Base-by-base conservation (phyloP, 345 rosid species). In the Turnera subulata region DNA sequence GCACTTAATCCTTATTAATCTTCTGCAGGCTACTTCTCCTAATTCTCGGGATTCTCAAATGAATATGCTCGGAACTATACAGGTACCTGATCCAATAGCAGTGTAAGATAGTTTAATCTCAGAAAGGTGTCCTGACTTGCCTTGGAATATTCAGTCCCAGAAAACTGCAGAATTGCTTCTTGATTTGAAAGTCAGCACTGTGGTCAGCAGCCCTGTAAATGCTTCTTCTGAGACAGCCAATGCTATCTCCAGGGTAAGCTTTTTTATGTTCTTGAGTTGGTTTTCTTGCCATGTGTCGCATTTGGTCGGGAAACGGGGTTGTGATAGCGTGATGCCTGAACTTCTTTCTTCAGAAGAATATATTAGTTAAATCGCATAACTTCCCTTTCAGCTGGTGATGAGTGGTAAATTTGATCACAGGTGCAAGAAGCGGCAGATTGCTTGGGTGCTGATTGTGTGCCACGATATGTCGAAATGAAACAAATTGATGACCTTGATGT, bases 391-490 rank as follows among this genome's bases (percentile, higher is more conserved):
- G 7, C 11, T 45, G 24, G 56, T 45, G 38, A 17, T 7, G 16
- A 9, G 20, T 6, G 42, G 51, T 38, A 24, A 56, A 3, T 40
- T 63, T 13, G 6, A 50, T 45, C 58, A 56, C 44, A 92, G 98
- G 87, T 92, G 69, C 98, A 92, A 84, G 89, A 92, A 75, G 91
- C 95, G 64, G 98, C 96, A 19, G 89, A 73, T 68, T 84, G 83
- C 76, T 84, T 92, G 76, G 98, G 91, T 62, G 93, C 87, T 53
- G 96, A 86, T 59, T 71, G 71, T 52, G 84, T 83, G 59, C 89
- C 98, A 47, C 85, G 91, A 29, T 81, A 73, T 61, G 89, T 86
- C 42, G 89, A 81, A 52, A 66, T 75, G 61, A 82, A 80, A 74
- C 75, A 77, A 61, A 61, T 81, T 58, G 59, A 65, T 22, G 83